Base-by-base conservation (phyloP, 176 grass and related monocot genomes). In the Elymus sibiricus region DNA sequence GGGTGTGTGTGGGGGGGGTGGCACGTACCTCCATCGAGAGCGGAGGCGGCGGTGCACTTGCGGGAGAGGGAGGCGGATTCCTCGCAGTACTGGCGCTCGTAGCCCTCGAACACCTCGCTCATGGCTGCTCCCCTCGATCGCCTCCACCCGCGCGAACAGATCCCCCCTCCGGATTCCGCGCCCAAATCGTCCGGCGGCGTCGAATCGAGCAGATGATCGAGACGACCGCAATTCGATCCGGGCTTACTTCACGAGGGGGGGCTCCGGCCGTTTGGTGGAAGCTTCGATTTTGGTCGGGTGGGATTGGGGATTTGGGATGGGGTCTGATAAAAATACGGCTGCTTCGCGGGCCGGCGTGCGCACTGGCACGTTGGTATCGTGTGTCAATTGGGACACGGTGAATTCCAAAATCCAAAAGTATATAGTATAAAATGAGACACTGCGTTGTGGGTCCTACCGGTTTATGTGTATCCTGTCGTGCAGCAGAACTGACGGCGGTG, bases 51-150 rank as follows among this genome's bases (percentile, higher is more conserved):
- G 60, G 92, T 87, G 77, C 90, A 94, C 83, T 97, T 94, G 84
- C 87, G 86, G 40, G 86, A 94, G 42, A 97, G 95, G 31, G 92
- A 93, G 43, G 90, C 92, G 28, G 92, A 89, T 25, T 87, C 90
- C 95, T 97, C 95, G 73, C 92, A 92, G 92, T 93, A 94, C 86
- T 97, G 92, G 56, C 95, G 86, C 88, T 97, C 92, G 88, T 97
- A 97, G 66, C 95, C 90, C 86, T 97, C 92, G 59, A 97, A 92
- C 38, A 97, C 95, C 86, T 97, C 95, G 72, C 95, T 97, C 90
- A 97, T 97, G 82, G 62, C 79, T 90, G 69, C 75, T 53, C 39
- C 60, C 60, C 80, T 79, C 66, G 89, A 83, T 83, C 74, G 22
- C 42, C 43, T 25, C 67, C 31, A 42, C 42, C 35, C 19, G 79